Conservation (phyloP, 2,329 filamentous ascomycete species). For the Drechslerella stenobrocha region DNA sequence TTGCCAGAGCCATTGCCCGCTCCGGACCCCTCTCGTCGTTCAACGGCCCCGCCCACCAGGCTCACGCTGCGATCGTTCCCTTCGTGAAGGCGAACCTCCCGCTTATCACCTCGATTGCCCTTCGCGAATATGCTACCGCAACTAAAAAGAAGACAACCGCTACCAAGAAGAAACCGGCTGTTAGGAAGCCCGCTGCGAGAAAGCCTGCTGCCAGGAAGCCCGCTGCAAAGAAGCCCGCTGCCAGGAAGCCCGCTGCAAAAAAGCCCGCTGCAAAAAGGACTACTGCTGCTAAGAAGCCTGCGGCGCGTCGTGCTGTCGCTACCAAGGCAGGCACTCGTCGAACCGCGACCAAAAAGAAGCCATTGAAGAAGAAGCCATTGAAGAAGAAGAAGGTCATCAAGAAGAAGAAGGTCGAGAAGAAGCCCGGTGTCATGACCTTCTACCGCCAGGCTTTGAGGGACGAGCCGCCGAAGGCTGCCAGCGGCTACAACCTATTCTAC, state of each 20-base stretch:
- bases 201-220: slow-evolving; percentile 6
- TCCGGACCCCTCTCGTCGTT: slow-evolving; percentile 36
- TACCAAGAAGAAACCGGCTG: slow-evolving; percentile 10
- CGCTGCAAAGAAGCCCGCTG: neutral
- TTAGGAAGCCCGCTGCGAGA: too few relatives aligned
- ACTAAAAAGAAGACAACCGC: slow-evolving; percentile 26
- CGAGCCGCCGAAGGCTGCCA: slow-evolving; percentile 11
- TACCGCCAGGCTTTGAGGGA: slow-evolving; percentile 18
- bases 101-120: slow-evolving; percentile 24
- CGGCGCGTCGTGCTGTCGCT: slow-evolving; percentile 26
- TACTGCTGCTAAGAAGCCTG: slow-evolving; percentile 12
- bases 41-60: slow-evolving; percentile 17
- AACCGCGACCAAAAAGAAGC: slow-evolving; percentile 15
- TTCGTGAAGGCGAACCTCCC: slow-evolving; percentile 47
- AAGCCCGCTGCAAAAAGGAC: slow-evolving; percentile 1
- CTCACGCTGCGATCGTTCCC: slow-evolving; percentile 33
- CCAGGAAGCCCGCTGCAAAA: slow-evolving; percentile 18
- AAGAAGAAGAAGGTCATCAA: slow-evolving; percentile 31
- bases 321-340: slow-evolving; percentile 41
- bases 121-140: slow-evolving; percentile 44
- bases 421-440: slow-evolving; percentile 14
- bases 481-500: slow-evolving; percentile 21
- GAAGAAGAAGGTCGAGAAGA: slow-evolving; percentile 24
- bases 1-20: slow-evolving; percentile 39
- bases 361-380: slow-evolving; percentile 16